phyloP scores from a whole-genome alignment of 2,329 filamentous ascomycete species.

The Aspergillus tubingensis region DNA sequence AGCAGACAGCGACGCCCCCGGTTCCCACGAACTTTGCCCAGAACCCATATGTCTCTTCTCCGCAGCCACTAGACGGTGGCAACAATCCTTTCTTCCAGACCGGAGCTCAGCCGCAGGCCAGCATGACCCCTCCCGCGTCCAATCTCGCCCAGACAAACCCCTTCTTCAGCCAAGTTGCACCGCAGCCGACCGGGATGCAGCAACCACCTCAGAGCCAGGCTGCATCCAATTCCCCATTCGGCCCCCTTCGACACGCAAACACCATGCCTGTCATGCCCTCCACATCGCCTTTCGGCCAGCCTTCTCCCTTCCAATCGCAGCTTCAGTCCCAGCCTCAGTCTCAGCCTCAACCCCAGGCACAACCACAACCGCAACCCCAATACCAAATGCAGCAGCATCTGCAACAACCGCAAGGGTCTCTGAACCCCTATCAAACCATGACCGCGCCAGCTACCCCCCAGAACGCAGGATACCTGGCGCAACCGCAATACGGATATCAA shows the following conservation, averaged over 20 bases:
- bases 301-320: slow-evolving; percentile 31
- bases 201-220: slow-evolving; percentile 24
- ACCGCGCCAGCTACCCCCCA: slow-evolving; percentile 29
- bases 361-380: slow-evolving; percentile 25
- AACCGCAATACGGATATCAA: slow-evolving; percentile 27
- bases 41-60: slow-evolving; percentile 35
- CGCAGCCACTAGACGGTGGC: slow-evolving; percentile 36
- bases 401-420: slow-evolving; percentile 22
- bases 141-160: slow-evolving; percentile 33
- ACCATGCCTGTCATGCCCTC: slow-evolving; percentile 41
- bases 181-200: slow-evolving; percentile 24
- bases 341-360: slow-evolving; percentile 25
- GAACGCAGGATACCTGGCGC: slow-evolving; percentile 28
- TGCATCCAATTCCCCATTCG: slow-evolving; percentile 14
- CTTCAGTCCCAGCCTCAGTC: slow-evolving; percentile 27
- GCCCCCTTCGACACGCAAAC: slow-evolving; percentile 39
- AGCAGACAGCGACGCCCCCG: slow-evolving; percentile 49
- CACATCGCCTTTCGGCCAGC: slow-evolving; percentile 32
- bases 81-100: slow-evolving; percentile 50
- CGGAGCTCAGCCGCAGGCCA: slow-evolving; percentile 29
- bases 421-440: slow-evolving; percentile 39
- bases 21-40: slow-evolving; percentile 40
- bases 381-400: slow-evolving; percentile 11
- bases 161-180: slow-evolving; percentile 36
- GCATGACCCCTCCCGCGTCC: slow-evolving; percentile 26